Base-by-base conservation (phyloP, 2,329 filamentous ascomycete species). In the Phyllosticta capitalensis region DNA sequence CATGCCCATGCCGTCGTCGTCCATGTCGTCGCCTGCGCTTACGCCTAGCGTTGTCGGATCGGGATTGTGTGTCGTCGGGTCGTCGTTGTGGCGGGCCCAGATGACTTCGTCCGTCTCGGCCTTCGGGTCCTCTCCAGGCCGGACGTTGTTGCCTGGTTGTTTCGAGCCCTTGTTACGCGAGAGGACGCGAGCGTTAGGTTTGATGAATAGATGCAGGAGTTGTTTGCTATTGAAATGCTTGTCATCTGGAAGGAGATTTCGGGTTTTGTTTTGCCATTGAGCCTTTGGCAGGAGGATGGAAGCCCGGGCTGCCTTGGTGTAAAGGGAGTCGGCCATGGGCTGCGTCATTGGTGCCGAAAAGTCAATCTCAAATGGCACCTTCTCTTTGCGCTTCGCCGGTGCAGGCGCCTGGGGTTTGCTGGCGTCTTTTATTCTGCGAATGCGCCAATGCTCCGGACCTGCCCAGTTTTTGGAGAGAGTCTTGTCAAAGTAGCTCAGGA, bases 401-500 rank as follows among this genome's bases (percentile, higher is more conserved):
- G 76, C 73, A 30, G 75, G 76, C 14, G 82, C 78, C 9, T 81
- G 77, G 7, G 84, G 80, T 72, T 92, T 91, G 67, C 72, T 78
- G 14, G 71, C 74, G 59, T 85, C 82, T 67, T 97, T 97, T 73
- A 99, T 94, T 69, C 91, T 90, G 63, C 89, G 83, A 69, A 99
- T 97, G 65, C 92, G 87, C 94, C 94, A 99, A 74, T 99, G 94
- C 72, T 97, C 94, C n/a, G 94, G 92, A 54, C 91, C 95, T 5
- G 88, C 87, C 92, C 94, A 99, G 68, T 96, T 96, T 81, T 96
- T 97, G 71, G 94, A 90, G 51, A 97, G 77, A 2, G 92, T 92
- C 68, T 96, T 90, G 72, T 99, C 94, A 69, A 99, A 99, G 76
- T 97, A 99, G 69, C 89, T 88, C n/a, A 99, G 81, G 61, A 99